phyloP scores from a whole-genome alignment of 176 grass and related monocot genomes.

The Canna indica region DNA sequence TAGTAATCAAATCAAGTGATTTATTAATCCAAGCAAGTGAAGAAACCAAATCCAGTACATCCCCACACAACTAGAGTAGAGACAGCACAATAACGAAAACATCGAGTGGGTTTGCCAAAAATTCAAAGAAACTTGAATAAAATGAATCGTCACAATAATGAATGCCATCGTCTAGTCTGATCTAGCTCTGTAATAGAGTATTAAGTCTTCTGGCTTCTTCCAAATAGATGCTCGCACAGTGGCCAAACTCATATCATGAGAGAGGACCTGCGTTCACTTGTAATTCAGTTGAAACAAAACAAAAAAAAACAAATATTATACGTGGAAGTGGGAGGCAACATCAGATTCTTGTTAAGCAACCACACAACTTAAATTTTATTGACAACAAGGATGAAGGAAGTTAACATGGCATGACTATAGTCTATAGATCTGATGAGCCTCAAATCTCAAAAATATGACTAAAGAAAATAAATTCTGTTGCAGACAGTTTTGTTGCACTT shows the following conservation, averaged over 20 bases:
- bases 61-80: not conserved
- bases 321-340: not conserved
- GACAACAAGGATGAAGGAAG: not conserved
- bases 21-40: not conserved
- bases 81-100: too few relatives aligned
- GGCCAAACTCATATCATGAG: slow-evolving; percentile 73
- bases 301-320: not conserved
- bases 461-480: slow-evolving; percentile 1
- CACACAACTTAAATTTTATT: not conserved
- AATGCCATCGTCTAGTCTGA: slow-evolving; percentile 31
- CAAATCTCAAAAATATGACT: not conserved
- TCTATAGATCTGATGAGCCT: not conserved
- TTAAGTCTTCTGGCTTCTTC: slow-evolving; percentile 87
- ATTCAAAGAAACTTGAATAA: not conserved
- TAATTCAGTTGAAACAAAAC: not conserved
- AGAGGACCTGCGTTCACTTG: slow-evolving; percentile 39
- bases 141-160: not conserved
- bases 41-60: not conserved
- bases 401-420: not conserved
- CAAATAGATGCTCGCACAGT: slow-evolving; percentile 75
- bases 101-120: too few relatives aligned
- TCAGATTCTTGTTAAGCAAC: too few relatives aligned
- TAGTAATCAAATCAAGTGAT: not conserved
- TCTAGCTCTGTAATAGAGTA: slow-evolving; percentile 77
- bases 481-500: slow-evolving; percentile 18